Percentiles rank a stretch among this genome's conserved stretches.
These are phyloP conservation scores for Ophiostoma ips DNA, from an alignment of 2,329 filamentous ascomycete species.

Conservation along the genomic window DNA sequence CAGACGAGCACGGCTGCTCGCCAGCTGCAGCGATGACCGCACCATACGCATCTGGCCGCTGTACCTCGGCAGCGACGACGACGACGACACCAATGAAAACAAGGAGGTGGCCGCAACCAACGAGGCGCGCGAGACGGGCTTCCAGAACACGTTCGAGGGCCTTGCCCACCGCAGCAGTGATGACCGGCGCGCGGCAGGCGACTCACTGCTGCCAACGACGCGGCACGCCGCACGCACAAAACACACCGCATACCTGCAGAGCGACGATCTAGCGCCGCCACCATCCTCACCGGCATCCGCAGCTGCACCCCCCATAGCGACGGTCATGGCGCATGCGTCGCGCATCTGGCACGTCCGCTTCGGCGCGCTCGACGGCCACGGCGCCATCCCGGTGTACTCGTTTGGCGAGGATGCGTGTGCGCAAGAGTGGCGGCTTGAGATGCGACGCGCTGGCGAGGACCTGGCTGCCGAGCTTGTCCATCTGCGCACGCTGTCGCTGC, in stretches of 20 bases:
- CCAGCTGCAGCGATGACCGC: constrained; percentile 88
- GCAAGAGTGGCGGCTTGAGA: constrained; percentile 51
- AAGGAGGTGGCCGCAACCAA: constrained; percentile 13
- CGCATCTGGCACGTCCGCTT: constrained; percentile 83
- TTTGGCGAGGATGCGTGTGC: constrained; percentile 75
- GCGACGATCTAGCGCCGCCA: background rate
- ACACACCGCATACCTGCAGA: background rate
- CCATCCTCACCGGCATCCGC: constrained; percentile 3
- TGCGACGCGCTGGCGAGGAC: constrained; percentile 17
- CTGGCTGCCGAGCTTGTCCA: constrained; percentile 30
- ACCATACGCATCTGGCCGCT: constrained; percentile 68
- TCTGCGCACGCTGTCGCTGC: constrained; percentile 43
- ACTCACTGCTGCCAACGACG: background rate
- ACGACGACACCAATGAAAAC: background rate
- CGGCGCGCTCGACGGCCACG: constrained; percentile 5
- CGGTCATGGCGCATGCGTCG: constrained; percentile 73
- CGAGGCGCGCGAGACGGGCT: constrained; percentile 46
- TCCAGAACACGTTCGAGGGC: constrained; percentile 20
- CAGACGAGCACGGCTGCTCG: constrained; percentile 37
- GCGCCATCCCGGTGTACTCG: constrained; percentile 41
- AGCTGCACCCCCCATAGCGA: constrained; percentile 40
- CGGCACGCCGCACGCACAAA: background rate
- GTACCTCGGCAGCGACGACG: background rate
- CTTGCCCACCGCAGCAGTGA: constrained; percentile 15
- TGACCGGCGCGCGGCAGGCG: background rate